Base-by-base conservation (phyloP, 345 rosid species). In the Linum trigynum region DNA sequence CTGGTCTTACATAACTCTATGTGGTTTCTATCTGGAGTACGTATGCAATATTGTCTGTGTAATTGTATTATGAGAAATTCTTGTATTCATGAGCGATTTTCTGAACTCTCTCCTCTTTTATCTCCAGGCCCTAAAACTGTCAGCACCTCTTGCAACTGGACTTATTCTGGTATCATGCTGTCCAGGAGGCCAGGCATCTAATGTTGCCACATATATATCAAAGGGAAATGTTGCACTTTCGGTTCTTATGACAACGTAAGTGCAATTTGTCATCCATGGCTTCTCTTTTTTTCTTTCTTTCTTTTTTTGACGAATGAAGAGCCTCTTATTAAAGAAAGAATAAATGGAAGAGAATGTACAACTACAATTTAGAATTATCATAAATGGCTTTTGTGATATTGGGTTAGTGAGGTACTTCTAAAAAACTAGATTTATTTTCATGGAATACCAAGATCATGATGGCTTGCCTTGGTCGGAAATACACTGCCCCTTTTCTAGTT, bases 161-260 rank as follows among this genome's bases (percentile, higher is more conserved):
- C 92, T 92, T 71, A 92, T 92, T 71, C 69, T 92, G 72, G 98
- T 90, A 61, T 92, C 98, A 23, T 92, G 98, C 81, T 92, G 98
- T 78, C 97, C 98, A 53, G 97, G 96, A 64, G 98, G 97, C 70
- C 97, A 92, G 78, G 97, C 98, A 7, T 92, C 97, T 5, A 92
- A 92, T 67, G 97, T 92, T 71, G 97, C 98, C 17, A 92, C 97
- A 56, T 92, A 86, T 72, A 92, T 92, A 71, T 92, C 98, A 5
- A 92, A 86, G 67, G 98, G 98, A 65, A 90, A 92, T 67, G 97
- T 90, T 15, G 99, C 97, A 4, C 96, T 94, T 68, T 94, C 97
- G 17, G 99, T 94, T 59, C 97, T 94, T 51, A 94, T 94, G 99
- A 94, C 97, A 66, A 94, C 96, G 99, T 94, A 83, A 68, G 80